Evolutionary conservation across 768 basidiomycete genomes (phyloP).

Genomic region (Pulveroboletus ravenelii): DNA sequence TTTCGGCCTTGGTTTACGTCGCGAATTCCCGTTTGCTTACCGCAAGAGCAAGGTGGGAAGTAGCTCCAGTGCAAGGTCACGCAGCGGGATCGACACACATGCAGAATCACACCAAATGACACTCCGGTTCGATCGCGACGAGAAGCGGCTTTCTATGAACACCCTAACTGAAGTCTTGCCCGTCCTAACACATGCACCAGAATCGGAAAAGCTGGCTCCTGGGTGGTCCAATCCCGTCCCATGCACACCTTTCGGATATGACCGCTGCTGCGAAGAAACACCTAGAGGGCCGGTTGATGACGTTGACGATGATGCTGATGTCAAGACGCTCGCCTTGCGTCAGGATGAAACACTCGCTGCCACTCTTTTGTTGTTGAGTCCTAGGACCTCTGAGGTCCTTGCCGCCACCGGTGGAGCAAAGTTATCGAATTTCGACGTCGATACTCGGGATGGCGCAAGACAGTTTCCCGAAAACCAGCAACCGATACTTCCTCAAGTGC

Average conservation of each 20-base stretch:
- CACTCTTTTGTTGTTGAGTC: slow-evolving; percentile 42
- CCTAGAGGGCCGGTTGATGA: slow-evolving; percentile 18
- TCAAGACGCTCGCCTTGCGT: slow-evolving; percentile 28
- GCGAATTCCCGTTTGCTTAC: slow-evolving; percentile 21
- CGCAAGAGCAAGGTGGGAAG: slow-evolving; percentile 23
- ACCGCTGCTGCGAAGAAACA: background rate
- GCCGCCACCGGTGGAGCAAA: background rate
- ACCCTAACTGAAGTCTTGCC: slow-evolving; percentile 19
- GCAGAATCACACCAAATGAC: slow-evolving; percentile 22
- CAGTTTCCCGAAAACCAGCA: slow-evolving; percentile 1
- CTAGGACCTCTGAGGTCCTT: slow-evolving; percentile 37
- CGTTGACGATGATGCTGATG: slow-evolving; percentile 27
- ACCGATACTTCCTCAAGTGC: slow-evolving; percentile 33
- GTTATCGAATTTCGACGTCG: slow-evolving; percentile 2
- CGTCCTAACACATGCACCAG: slow-evolving; percentile 15
- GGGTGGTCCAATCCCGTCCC: slow-evolving; percentile 28
- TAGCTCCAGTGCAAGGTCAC: slow-evolving; percentile 17
- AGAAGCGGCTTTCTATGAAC: slow-evolving; percentile 26
- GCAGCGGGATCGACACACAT: slow-evolving; percentile 4
- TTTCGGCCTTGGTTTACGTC: slow-evolving; percentile 31
- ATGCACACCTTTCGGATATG: slow-evolving; percentile 13
- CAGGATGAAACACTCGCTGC: slow-evolving; percentile 37
- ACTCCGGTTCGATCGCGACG: slow-evolving; percentile 20
- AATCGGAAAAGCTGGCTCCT: slow-evolving; percentile 32
- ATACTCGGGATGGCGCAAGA: slow-evolving; percentile 5